These are phyloP conservation scores for Castanopsis chinensis DNA, from an alignment of 306 rosid species.

Conservation along the genomic window DNA sequence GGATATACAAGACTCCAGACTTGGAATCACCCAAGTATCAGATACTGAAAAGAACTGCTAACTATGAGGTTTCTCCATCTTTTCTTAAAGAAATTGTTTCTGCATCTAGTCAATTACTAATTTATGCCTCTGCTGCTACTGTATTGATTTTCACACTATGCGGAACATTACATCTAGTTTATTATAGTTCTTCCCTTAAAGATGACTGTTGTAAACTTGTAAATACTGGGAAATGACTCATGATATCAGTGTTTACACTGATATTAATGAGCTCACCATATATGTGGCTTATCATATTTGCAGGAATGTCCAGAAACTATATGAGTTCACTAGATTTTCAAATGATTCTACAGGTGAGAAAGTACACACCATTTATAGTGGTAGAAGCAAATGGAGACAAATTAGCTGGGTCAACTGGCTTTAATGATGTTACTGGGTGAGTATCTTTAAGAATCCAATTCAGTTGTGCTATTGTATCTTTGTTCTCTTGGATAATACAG, in stretches of 20 bases:
- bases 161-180: neutral
- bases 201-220: neutral
- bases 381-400: slow-evolving; percentile 80
- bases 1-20: slow-evolving; percentile 81
- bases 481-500: neutral
- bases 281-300: neutral
- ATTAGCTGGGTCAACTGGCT: slow-evolving; percentile 78
- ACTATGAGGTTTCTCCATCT: slow-evolving; percentile 63
- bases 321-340: neutral
- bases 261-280: neutral
- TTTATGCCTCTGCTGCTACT: neutral
- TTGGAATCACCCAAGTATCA: slow-evolving; percentile 83
- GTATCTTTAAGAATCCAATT: slow-evolving; percentile 13
- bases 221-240: neutral
- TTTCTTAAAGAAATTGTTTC: neutral
- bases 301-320: neutral
- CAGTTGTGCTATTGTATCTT: neutral
- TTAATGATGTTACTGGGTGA: slow-evolving; percentile 80
- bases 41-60: slow-evolving; percentile 62
- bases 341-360: slow-evolving; percentile 64
- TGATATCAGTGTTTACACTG: neutral
- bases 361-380: slow-evolving; percentile 64
- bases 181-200: neutral
- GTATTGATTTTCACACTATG: neutral
- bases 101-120: neutral